Conservation (phyloP, 306 rosid genomes). For the Cucurbita maxima region DNA sequence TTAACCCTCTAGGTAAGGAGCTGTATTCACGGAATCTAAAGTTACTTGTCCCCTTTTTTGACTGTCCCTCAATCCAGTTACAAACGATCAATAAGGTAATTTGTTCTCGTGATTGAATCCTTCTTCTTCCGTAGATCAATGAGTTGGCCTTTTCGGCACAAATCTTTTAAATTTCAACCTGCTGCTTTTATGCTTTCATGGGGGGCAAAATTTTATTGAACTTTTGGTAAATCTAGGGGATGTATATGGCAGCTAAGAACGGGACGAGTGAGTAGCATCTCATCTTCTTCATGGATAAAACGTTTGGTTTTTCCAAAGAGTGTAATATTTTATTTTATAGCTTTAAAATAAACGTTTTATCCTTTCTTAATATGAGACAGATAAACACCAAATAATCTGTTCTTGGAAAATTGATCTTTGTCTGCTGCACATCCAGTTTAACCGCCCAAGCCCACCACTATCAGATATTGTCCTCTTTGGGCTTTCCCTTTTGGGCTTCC, state of each 20-base stretch:
- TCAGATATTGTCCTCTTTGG: no score
- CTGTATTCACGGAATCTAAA: conserved; percentile 80
- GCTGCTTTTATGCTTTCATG: background rate
- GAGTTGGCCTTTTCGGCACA: background rate
- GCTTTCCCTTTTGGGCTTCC: no score
- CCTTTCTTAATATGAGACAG: background rate
- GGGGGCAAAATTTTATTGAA: background rate
- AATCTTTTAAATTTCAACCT: background rate
- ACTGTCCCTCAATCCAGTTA: conserved; percentile 49
- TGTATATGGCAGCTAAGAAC: background rate
- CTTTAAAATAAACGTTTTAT: background rate
- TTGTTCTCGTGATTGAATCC: background rate
- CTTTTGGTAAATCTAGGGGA: background rate
- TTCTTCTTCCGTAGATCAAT: background rate
- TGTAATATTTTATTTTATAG: background rate
- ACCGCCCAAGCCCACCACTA: no score
- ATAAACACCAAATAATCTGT: background rate
- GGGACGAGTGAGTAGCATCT: background rate
- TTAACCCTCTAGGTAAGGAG: conserved; percentile 51
- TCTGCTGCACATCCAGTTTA: background rate
- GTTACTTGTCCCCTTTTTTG: conserved; percentile 91
- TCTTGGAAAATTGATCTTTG: background rate
- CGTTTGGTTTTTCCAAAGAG: background rate
- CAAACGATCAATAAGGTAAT: conserved; percentile 61
- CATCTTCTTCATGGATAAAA: background rate